phyloP scores from a whole-genome alignment of 345 rosid genomes.

The Erucastrum elatum region DNA sequence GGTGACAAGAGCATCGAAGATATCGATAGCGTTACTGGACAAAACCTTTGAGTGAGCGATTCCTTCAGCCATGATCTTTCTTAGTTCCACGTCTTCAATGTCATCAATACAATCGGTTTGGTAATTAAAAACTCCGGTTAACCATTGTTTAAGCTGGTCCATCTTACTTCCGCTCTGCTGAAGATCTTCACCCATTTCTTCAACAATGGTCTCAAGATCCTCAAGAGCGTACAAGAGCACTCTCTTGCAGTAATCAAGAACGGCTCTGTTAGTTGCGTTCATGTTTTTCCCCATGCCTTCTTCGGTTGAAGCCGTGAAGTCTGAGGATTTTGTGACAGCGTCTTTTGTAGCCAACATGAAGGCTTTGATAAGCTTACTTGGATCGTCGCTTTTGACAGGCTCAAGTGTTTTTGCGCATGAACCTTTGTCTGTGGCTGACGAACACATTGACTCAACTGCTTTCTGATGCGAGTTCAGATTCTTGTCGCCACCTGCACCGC shows the following conservation, averaged over 20 bases:
- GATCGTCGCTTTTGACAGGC: slow-evolving; percentile 45
- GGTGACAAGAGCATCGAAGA: slow-evolving; percentile 39
- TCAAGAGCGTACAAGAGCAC: slow-evolving; percentile 38
- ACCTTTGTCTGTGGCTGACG: slow-evolving; percentile 48
- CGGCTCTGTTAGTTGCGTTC: slow-evolving; percentile 28
- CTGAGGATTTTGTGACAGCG: slow-evolving; percentile 40
- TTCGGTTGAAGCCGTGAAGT: slow-evolving; percentile 43
- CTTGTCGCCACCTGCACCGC: neutral
- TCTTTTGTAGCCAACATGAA: slow-evolving; percentile 42
- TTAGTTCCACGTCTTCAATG: slow-evolving; percentile 29
- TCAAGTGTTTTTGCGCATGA: slow-evolving; percentile 53
- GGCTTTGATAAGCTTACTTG: slow-evolving; percentile 51
- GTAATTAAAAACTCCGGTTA: slow-evolving; percentile 42
- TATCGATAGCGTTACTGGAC: slow-evolving; percentile 57
- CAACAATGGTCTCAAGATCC: slow-evolving; percentile 40
- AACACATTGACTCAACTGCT: slow-evolving; percentile 47
- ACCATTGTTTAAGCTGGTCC: slow-evolving; percentile 42
- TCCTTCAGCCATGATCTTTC: slow-evolving; percentile 38
- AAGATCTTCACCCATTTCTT: slow-evolving; percentile 43
- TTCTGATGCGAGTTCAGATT: slow-evolving; percentile 40
- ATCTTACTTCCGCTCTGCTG: slow-evolving; percentile 33
- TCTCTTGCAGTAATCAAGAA: slow-evolving; percentile 42
- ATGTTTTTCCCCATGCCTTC: slow-evolving; percentile 25
- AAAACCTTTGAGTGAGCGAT: slow-evolving; percentile 39
- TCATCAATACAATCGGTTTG: slow-evolving; percentile 43